Evolutionary conservation across 2,329 filamentous ascomycete species (phyloP), one percentile per base, ranked within the genome.

Genomic region (Arthrobotrys musiformis): DNA sequence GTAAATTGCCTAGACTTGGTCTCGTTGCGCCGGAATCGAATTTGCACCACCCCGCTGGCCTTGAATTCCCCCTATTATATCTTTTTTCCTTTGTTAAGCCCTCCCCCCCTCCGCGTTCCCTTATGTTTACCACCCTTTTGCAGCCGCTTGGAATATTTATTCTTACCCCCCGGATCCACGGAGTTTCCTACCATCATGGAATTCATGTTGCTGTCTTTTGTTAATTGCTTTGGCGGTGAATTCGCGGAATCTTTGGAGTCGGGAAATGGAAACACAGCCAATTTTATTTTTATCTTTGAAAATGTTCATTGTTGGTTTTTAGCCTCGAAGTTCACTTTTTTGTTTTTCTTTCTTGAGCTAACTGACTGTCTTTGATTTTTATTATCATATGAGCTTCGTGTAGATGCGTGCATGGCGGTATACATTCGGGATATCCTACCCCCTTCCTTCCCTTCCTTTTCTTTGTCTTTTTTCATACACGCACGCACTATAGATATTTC

Each of bases 141-240:
- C 1, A 24, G 9, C 22, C 22, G 3, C 17, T 26, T 26, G 40
- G 30, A 22, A 58, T 40, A n/a, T 11, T 35, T 22, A 17, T 58
- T 40, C n/a, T n/a, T n/a, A n/a, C n/a, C n/a, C n/a, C 30, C 17
- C 17, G 30, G 33, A 40, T 40, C 9, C 33, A 40, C 40, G 54
- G 54, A 58, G 54, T 58, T 22, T 26, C 50, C 40, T 35, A 58
- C n/a, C 24, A 17, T 58, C 24, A 58, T 24, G 52, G 24, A 58
- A 58, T 54, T 22, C 54, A 40, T 24, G 5, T 58, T 40, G 19
- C 40, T 58, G 11, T 58, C 30, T 33, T 56, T 56, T 15, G 4
- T 30, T 28, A 9, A 2, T n/a, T 28, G 4, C 13, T 56, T 37
- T 3, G 54, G 19, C 24, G 19, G 19, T 58, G 17, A 30, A 56